Base-by-base conservation (phyloP, 768 basidiomycete species). In the Plicaturopsis crispa region DNA sequence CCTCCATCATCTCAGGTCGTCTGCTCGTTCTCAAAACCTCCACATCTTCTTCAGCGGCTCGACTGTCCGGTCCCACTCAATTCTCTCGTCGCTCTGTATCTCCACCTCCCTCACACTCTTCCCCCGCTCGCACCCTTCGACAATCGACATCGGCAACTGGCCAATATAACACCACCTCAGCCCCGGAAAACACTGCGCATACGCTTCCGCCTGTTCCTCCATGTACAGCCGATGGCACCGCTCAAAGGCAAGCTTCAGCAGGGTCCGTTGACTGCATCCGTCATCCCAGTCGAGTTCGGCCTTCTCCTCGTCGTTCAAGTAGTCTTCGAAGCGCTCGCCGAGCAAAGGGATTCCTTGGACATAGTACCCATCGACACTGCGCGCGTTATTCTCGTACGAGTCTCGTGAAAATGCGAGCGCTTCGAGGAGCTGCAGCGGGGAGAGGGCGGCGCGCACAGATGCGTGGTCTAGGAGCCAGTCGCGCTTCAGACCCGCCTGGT, bases 401-500 rank as follows among this genome's bases (percentile, higher is more conserved):
- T 61, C 59, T 12, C 53, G 44, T 11, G 57, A 55, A 36, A 59
- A 58, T 10, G 50, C 53, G 11, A 61, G 37, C 1, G 36, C 48
- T 39, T 50, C 41, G 11, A 61, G 52, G 6, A 36, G 24, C 3
- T 18, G 24, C n/a, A 61, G 55, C 5, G 53, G 47, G 17, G 37
- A 38, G 32, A 61, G 49, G 2, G 33, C 21, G 4, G 45, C 42
- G 12, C 48, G 31, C 14, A 55, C 30, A 18, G 36, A 20, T 3
- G 47, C 40, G 36, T 57, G 57, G 21, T 55, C 40, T 31, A 59
- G 37, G 31, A 41, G 38, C 59, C 59, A 61, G 14, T 47, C 50
- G 39, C 47, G 51, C 24, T 52, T 48, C 39, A 43, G 42, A 3
- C 45, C 40, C 11, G 40, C 37, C 33, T 52, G 52, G 14, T 45